phyloP scores from a whole-genome alignment of 148 eudicot genomes.

The Rhododendron vialii region DNA sequence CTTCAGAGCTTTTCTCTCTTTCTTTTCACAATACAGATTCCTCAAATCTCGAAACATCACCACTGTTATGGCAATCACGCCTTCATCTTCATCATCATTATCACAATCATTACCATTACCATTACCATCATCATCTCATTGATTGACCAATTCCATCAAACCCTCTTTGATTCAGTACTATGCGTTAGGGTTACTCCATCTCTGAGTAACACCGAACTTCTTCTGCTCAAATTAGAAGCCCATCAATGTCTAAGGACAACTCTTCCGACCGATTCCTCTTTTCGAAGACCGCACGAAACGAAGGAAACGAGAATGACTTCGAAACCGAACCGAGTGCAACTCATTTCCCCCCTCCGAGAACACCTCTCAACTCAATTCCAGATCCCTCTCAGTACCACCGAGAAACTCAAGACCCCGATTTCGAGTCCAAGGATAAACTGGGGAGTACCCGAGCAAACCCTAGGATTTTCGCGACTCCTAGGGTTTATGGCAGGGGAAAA shows the following conservation, averaged over 20 bases:
- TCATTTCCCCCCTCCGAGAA: conserved; percentile 27
- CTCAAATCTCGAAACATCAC: neutral
- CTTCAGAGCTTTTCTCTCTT: neutral
- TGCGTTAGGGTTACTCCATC: neutral
- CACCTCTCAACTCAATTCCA: conserved; percentile 49
- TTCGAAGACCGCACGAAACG: conserved; percentile 11
- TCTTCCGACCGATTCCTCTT: neutral
- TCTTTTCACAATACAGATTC: neutral
- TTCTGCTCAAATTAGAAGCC: neutral
- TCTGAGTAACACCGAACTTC: neutral
- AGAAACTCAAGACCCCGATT: conserved; percentile 14
- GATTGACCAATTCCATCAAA: neutral
- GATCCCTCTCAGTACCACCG: conserved; percentile 41
- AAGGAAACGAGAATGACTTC: conserved; percentile 37
- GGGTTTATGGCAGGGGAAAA: conserved; percentile 26
- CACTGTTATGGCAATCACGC: neutral
- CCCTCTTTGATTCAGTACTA: neutral
- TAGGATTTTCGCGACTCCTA: conserved; percentile 19
- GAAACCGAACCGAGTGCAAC: conserved; percentile 8
- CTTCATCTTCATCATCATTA: neutral
- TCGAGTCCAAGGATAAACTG: conserved; percentile 12
- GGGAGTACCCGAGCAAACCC: neutral
- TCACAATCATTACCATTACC: neutral
- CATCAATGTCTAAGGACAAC: conserved; percentile 25
- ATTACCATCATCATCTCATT: neutral